phyloP scores from a whole-genome alignment of 2,329 filamentous ascomycete species.

The Hypoxylon sp. region DNA sequence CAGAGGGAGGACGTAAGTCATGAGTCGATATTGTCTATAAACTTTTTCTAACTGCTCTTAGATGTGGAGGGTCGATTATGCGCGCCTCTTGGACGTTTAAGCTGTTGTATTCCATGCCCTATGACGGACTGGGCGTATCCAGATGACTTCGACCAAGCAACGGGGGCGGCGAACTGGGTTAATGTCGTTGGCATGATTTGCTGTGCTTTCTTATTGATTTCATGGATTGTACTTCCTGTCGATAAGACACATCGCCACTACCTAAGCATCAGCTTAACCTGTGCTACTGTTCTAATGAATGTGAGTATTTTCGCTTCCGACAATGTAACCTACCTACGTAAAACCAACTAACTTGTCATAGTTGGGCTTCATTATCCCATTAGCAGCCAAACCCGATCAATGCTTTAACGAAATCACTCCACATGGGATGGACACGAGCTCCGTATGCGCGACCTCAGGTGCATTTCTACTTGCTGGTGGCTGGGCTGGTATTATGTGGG shows the following conservation, averaged over 20 bases:
- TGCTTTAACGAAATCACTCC: constrained; percentile 94
- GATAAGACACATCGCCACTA: constrained; percentile 95
- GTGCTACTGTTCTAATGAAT: constrained; percentile 83
- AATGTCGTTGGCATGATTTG: constrained; percentile 81
- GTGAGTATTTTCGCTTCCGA: constrained; percentile 63
- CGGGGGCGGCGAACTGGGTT: constrained; percentile 82
- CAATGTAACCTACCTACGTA: neutral
- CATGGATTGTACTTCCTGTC: constrained; percentile 84
- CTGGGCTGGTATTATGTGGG: constrained; percentile 88
- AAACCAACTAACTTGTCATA: constrained; percentile 56
- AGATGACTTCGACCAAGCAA: constrained; percentile 71
- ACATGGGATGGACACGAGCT: constrained; percentile 87
- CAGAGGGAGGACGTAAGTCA: constrained; percentile 53
- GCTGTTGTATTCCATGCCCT: constrained; percentile 93
- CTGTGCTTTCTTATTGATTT: constrained; percentile 81
- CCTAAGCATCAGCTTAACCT: constrained; percentile 86
- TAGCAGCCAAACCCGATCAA: constrained; percentile 82
- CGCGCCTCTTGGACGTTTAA: constrained; percentile 62
- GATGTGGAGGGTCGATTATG: constrained; percentile 71
- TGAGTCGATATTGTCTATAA: constrained; percentile 6
- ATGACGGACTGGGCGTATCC: constrained; percentile 82
- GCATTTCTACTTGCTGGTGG: constrained; percentile 89
- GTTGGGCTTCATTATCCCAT: constrained; percentile 91
- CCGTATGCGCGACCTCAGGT: constrained; percentile 89
- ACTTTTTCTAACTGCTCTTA: constrained; percentile 53